Base-by-base conservation (phyloP, 106 monocot species). In the Apostasia shenzhenica region DNA sequence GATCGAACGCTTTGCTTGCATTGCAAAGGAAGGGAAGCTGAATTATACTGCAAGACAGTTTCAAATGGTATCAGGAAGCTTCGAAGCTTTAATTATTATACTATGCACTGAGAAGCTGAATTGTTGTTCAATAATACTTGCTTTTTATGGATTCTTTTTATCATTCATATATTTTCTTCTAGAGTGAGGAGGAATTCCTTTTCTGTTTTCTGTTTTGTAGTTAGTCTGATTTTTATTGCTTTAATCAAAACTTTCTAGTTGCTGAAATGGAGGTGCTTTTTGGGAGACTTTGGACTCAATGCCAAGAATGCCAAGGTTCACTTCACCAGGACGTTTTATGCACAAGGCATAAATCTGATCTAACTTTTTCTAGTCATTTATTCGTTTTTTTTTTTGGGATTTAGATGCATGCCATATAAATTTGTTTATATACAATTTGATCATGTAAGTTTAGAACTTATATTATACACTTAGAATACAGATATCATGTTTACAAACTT, bases 301-400 rank as follows among this genome's bases (percentile, higher is more conserved):
- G 97, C 67, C 97, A 99, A 75, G 97, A 99, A 54, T 99, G 97
- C 67, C 97, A 99, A 76, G 97, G 97, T 64, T 99, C 97, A 69
- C 92, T 99, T 57, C 97, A 99, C 67, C 97, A 99, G 70, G 92
- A 99, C 72, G 97, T 99, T 52, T 73, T 99, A 47, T 99, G 97
- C 76, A 99, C 97, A 39, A 99, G 97, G 97, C 92, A 39, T 12
- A 75, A 58, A 0, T 14, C 9, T 39, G 4, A 54, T 45, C 37
- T 14, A 5, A 55, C 4, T 61, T 42, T 8, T 1, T 61, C 54
- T 54, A 5, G 8, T 1, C 13, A 5, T 54, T 1, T 54, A 1
- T 41, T 0, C 42, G 3, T 51, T 11, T 50, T 11, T n/a, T n/a
- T 56, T 8, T 41, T 9, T 55, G 1, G 26, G 26, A 26, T 26